phyloP scores from a whole-genome alignment of 495 filamentous ascomycete genomes.

The Aspergillus asperescens region DNA sequence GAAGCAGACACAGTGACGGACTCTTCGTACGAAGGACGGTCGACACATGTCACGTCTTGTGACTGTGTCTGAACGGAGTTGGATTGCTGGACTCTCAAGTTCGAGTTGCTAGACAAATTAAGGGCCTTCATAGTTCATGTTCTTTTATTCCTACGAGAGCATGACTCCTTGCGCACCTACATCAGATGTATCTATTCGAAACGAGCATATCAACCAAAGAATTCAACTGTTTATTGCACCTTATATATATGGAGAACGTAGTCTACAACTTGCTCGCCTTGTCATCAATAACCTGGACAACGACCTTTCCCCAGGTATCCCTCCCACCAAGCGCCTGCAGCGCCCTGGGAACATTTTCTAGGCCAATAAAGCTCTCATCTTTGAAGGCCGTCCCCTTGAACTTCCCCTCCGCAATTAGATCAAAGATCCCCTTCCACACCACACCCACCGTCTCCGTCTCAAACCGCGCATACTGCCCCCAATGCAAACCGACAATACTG shows the following conservation, averaged over 20 bases:
- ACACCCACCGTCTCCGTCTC: slow-evolving; percentile 64
- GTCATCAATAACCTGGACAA: slow-evolving; percentile 77
- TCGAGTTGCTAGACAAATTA: slow-evolving; percentile 40
- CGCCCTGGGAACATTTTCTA: slow-evolving; percentile 74
- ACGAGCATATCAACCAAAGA: too few relatives aligned
- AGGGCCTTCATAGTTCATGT: slow-evolving; percentile 54
- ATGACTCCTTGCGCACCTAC: slow-evolving; percentile 52
- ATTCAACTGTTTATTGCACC: neutral
- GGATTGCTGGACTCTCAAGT: slow-evolving; percentile 27
- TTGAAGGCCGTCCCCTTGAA: slow-evolving; percentile 77
- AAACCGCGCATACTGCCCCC: slow-evolving; percentile 74
- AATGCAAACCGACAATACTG: slow-evolving; percentile 81
- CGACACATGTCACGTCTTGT: slow-evolving; percentile 43
- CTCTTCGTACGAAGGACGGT: slow-evolving; percentile 41
- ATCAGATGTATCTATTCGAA: slow-evolving; percentile 9
- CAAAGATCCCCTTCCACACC: slow-evolving; percentile 80
- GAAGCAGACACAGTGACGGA: slow-evolving; percentile 24
- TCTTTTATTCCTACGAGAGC: slow-evolving; percentile 42
- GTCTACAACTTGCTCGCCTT: slow-evolving; percentile 44
- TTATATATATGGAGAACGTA: neutral
- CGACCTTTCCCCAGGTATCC: slow-evolving; percentile 94
- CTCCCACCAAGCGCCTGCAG: slow-evolving; percentile 70
- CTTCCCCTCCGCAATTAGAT: slow-evolving; percentile 69
- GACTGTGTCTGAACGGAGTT: slow-evolving; percentile 46
- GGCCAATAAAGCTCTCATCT: slow-evolving; percentile 73